Evolutionary conservation across 192 early-diverging fungal genomes (phyloP), one percentile per base, ranked within the genome.

Genomic region (Rhizoclosmatium globosum): DNA sequence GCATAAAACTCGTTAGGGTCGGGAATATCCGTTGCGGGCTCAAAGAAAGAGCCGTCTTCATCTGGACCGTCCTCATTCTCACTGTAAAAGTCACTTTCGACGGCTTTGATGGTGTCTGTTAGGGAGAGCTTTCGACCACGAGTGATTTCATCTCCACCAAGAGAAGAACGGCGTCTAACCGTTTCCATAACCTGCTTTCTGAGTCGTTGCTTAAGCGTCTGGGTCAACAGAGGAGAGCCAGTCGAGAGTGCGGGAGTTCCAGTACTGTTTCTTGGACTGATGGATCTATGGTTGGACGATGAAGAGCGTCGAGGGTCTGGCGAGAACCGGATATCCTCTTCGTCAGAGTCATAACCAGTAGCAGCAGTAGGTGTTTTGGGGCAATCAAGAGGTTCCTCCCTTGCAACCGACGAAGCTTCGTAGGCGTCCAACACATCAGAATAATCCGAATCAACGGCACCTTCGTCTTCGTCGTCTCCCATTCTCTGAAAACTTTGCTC

Each of bases 361-460:
- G n/a, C n/a, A n/a, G n/a, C n/a, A n/a, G n/a, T n/a, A n/a, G n/a
- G n/a, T n/a, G n/a, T n/a, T n/a, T n/a, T 57, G 11, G 9, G 56
- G 9, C 9, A 57, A 9, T 57, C 11, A 57, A 13, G 56, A 57
- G 9, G 11, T n/a, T n/a, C 11, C 9, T 13, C 9, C 9, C n/a
- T n/a, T n/a, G n/a, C n/a, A n/a, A n/a, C n/a, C n/a, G n/a, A n/a
- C n/a, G 70, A 71, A 21, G 15, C 38, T 57, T 71, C 70, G 50
- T 71, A 71, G 7, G 70, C 70, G 38, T 71, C 70, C 46, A 71
- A 19, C 4, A 71, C 47, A 44, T 71, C 70, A 71, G 23, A 56
- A 21, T 57, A 71, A 39, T 71, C 70, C 7, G 31, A 48, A 47
- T 71, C 50, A 39, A 42, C 21, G 38, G 6, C 41, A n/a, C 43